Conservation (phyloP, 345 rosid genomes). For the Sisymbrium irio region DNA sequence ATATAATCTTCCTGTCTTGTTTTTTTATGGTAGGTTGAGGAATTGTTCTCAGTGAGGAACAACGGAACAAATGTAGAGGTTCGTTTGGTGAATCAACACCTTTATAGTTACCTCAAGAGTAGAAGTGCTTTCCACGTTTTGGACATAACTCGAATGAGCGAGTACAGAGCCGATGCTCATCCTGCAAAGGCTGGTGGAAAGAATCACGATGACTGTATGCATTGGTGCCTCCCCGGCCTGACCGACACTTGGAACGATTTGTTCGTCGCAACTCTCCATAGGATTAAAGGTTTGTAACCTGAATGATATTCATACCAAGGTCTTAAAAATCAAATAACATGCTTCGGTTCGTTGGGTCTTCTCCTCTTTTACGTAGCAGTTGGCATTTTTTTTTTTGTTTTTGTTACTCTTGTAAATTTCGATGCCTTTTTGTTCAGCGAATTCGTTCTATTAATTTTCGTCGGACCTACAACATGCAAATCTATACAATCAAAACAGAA, state of each 20-base stretch:
- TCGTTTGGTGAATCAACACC: conserved; percentile 65
- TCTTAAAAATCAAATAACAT: neutral
- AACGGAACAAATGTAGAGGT: conserved; percentile 78
- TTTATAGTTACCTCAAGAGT: conserved; percentile 42
- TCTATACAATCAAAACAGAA: too few relatives aligned
- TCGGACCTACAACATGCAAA: neutral
- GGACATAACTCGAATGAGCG: conserved; percentile 79
- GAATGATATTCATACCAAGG: neutral
- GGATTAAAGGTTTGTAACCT: conserved; percentile 4
- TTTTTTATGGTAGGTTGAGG: conserved; percentile 54
- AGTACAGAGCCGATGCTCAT: conserved; percentile 93
- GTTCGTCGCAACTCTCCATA: conserved; percentile 34
- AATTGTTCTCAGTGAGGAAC: conserved; percentile 58
- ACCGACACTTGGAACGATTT: conserved; percentile 89
- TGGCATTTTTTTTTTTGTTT: neutral
- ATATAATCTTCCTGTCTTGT: neutral
- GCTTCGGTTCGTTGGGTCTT: neutral
- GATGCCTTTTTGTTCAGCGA: neutral
- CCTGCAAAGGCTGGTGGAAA: conserved; percentile 82
- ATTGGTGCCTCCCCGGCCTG: conserved; percentile 95
- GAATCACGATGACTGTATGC: conserved; percentile 92
- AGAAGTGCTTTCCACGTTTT: conserved; percentile 60
- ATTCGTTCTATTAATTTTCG: neutral
- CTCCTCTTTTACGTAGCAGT: neutral
- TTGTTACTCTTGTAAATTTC: conserved; percentile 5